Conservation (phyloP, 192 early-diverging fungal genomes). For the Thamnidium elegans region DNA sequence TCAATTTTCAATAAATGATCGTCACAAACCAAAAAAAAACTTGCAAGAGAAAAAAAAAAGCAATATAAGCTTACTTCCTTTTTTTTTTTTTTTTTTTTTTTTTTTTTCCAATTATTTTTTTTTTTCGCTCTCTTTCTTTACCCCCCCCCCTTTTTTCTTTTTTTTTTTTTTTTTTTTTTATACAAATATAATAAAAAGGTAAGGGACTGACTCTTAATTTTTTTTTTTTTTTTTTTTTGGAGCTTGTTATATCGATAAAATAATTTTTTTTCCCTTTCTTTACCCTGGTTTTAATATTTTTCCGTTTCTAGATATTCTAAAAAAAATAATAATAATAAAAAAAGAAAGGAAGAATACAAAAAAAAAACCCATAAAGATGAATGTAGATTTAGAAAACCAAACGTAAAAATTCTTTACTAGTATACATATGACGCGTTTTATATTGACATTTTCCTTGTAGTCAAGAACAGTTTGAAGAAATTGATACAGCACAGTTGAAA, state of each 20-base stretch:
- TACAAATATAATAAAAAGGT: not conserved
- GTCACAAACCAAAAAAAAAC: too few relatives aligned
- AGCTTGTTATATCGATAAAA: not conserved
- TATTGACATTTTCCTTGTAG: not conserved
- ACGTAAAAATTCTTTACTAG: too few relatives aligned
- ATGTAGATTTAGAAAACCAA: too few relatives aligned
- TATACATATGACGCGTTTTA: too few relatives aligned
- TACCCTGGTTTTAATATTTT: not conserved
- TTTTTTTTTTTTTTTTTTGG: not conserved
- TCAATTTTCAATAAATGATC: too few relatives aligned
- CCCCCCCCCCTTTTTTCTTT: not conserved
- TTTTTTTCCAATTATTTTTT: not conserved
- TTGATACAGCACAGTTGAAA: not conserved
- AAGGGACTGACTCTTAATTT: not conserved
- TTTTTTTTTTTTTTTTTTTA: not conserved
- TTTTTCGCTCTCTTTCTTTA: not conserved
- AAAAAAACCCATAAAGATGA: not conserved
- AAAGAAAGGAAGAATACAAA: not conserved
- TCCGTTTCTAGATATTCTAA: not conserved
- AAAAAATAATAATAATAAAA: not conserved
- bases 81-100: constrained; percentile 14
- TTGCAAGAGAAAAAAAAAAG: too few relatives aligned
- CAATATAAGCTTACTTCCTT: not conserved
- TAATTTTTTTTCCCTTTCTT: not conserved
- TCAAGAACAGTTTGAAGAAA: constrained; percentile 3